phyloP scores from a whole-genome alignment of 2,329 filamentous ascomycete species.

The Cercospora beticola region DNA sequence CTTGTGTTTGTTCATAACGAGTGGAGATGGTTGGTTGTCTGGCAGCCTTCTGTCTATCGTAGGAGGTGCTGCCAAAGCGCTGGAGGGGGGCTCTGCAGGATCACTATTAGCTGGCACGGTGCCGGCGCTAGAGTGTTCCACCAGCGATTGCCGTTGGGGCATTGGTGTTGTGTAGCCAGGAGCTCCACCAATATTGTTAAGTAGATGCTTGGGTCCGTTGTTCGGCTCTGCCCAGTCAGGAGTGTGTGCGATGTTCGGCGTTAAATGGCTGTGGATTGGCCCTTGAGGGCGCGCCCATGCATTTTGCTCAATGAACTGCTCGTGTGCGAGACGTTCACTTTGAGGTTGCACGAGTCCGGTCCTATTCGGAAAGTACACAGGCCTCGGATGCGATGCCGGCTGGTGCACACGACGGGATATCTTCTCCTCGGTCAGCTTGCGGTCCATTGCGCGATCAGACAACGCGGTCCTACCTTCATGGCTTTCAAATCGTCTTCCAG shows the following conservation, averaged over 20 bases:
- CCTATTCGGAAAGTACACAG: conserved; percentile 28
- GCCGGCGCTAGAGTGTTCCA: conserved; percentile 30
- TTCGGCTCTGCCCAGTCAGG: conserved; percentile 36
- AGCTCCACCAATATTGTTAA: conserved; percentile 32
- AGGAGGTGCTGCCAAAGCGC: conserved; percentile 32
- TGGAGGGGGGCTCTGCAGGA: conserved; percentile 35
- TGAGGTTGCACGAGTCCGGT: conserved; percentile 25
- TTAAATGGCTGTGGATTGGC: conserved; percentile 56
- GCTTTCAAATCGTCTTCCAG: conserved; percentile 83
- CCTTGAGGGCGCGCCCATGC: conserved; percentile 91
- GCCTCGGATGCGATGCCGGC: conserved; percentile 24
- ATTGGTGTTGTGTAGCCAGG: conserved; percentile 35
- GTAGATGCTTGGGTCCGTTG: conserved; percentile 26
- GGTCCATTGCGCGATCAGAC: neutral
- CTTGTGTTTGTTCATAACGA: conserved; percentile 32
- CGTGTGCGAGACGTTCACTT: conserved; percentile 45
- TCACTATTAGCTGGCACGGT: conserved; percentile 32
- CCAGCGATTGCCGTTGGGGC: conserved; percentile 27
- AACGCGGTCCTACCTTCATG: conserved; percentile 71
- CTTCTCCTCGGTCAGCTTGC: conserved; percentile 22
- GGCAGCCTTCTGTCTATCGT: conserved; percentile 26
- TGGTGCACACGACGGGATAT: conserved; percentile 30
- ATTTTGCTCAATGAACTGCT: conserved; percentile 84
- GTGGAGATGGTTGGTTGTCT: conserved; percentile 26
- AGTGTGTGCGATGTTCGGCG: conserved; percentile 36